phyloP scores from a whole-genome alignment of 768 basidiomycete species.

The Hydnum rufescens region DNA sequence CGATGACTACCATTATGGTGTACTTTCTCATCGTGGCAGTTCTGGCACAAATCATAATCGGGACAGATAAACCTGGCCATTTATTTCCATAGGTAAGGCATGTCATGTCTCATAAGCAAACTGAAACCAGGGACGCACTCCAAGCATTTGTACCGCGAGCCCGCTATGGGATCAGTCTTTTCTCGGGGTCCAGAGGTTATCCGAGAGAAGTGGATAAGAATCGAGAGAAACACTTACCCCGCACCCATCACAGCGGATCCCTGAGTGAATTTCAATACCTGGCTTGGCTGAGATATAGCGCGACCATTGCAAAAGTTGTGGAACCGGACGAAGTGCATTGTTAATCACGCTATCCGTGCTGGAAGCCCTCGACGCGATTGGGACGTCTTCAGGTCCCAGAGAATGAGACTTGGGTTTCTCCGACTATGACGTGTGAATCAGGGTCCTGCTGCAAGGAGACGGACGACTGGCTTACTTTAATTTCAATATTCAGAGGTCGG shows the following conservation, averaged over 20 bases:
- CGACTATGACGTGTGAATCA: no score
- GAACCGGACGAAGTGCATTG: no score
- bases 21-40: background rate
- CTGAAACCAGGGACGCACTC: background rate
- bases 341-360: no score
- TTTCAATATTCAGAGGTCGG: no score
- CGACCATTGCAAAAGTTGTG: no score
- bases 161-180: background rate
- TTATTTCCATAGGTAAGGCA: background rate
- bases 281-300: background rate
- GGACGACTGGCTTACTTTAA: no score
- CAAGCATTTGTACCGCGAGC: conserved; percentile 1
- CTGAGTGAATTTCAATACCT: background rate
- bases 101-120: background rate
- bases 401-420: no score
- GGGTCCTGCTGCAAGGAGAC: no score
- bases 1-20: background rate
- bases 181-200: background rate
- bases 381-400: no score
- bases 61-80: background rate
- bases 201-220: background rate
- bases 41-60: background rate
- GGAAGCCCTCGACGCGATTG: no score
- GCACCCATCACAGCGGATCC: background rate
- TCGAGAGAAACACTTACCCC: background rate